Conservation (phyloP, 202 grass and related monocot genomes). For the Alloteropsis angusta region DNA sequence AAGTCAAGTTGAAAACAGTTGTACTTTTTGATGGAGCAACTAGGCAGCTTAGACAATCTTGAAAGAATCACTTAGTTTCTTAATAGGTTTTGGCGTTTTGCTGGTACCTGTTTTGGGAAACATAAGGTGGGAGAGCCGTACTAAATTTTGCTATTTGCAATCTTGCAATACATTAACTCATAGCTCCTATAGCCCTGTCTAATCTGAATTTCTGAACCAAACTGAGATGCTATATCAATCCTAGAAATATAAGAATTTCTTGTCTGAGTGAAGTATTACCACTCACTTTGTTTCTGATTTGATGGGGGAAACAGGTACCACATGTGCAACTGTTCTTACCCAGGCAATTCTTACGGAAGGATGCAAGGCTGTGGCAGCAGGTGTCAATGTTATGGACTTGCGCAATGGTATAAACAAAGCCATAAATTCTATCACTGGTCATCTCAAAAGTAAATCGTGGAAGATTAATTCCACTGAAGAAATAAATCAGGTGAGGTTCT, state of each 20-base stretch:
- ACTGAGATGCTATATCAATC: neutral
- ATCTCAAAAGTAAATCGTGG: conserved; percentile 77
- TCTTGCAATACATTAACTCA: neutral
- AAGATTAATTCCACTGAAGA: conserved; percentile 80
- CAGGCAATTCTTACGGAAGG: conserved; percentile 91
- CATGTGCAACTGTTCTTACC: conserved; percentile 86
- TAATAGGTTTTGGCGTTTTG: neutral
- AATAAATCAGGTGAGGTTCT: conserved; percentile 69
- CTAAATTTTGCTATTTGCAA: neutral
- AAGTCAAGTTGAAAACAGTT: neutral
- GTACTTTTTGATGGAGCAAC: neutral
- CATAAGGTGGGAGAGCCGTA: neutral
- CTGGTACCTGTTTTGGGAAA: neutral
- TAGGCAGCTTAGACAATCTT: neutral
- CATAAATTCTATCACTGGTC: conserved; percentile 49
- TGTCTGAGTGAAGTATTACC: neutral
- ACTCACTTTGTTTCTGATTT: conserved; percentile 26
- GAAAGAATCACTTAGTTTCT: neutral
- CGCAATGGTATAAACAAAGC: conserved; percentile 82
- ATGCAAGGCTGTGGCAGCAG: conserved; percentile 83
- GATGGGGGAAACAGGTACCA: conserved; percentile 65
- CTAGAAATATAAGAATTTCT: neutral
- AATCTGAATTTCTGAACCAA: neutral
- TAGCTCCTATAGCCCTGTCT: neutral
- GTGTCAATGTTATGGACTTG: conserved; percentile 88